Evolutionary conservation across 768 basidiomycete species (phyloP).

Genomic region (Lactarius sp.): DNA sequence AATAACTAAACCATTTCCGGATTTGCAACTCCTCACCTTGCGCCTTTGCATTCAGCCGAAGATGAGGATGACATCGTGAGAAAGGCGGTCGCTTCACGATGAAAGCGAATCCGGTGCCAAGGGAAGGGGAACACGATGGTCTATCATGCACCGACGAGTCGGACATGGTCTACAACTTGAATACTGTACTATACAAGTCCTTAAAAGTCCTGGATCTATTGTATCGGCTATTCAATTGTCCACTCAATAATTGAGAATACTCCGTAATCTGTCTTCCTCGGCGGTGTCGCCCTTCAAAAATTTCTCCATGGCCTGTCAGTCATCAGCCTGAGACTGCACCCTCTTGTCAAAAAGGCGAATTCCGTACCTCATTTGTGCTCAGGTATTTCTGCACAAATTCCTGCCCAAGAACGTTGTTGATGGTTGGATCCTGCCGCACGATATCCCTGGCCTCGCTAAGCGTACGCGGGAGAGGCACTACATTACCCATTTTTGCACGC

Average conservation of each 20-base stretch:
- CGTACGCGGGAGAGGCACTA: slow-evolving; percentile 44
- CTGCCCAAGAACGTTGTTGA: slow-evolving; percentile 41
- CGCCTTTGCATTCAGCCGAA: no score
- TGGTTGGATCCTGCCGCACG: slow-evolving; percentile 36
- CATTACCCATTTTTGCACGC: slow-evolving; percentile 44
- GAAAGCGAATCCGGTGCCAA: no score
- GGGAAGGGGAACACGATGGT: no score
- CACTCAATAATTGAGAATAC: slow-evolving; percentile 13
- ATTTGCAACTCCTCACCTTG: no score
- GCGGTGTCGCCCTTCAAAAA: background rate
- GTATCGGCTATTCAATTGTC: background rate
- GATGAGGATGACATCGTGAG: background rate
- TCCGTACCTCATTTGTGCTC: slow-evolving; percentile 43
- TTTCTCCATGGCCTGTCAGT: slow-evolving; percentile 20
- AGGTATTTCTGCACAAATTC: slow-evolving; percentile 46
- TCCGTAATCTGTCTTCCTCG: background rate
- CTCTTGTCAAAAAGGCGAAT: background rate
- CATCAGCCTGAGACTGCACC: background rate
- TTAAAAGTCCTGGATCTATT: background rate
- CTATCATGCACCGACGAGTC: background rate
- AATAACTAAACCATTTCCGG: no score
- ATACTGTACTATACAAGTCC: no score
- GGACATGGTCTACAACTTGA: background rate
- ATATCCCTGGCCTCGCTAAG: slow-evolving; percentile 44
- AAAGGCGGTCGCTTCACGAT: background rate